Conservation (phyloP, 441 rosid species). For the Croton setiger region DNA sequence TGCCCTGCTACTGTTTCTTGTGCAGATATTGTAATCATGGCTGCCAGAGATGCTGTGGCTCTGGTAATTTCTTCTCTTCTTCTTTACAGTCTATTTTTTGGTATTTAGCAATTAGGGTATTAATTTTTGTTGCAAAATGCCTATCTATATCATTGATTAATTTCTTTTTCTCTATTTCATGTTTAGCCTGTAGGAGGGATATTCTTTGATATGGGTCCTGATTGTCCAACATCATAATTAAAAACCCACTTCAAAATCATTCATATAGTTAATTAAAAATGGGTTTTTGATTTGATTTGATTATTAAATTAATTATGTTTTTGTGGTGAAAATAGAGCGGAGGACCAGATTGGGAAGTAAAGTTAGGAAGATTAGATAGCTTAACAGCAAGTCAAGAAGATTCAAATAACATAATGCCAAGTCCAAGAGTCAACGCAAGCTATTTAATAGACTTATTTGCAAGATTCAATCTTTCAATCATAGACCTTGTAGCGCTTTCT, state of each 20-base stretch:
- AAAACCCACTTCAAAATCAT: not conserved
- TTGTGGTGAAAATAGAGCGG: constrained; percentile 51
- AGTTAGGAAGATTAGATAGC: constrained; percentile 79
- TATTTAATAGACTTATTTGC: constrained; percentile 55
- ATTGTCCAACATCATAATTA: constrained; percentile 3
- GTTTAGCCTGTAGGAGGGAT: not conserved
- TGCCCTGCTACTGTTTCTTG: constrained; percentile 86
- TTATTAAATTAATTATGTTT: not conserved
- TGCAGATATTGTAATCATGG: constrained; percentile 87
- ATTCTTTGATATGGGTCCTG: constrained; percentile 19
- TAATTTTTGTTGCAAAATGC: not conserved
- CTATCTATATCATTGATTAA: too few species aligned
- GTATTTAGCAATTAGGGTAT: not conserved
- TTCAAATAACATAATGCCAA: constrained; percentile 74
- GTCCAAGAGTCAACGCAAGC: constrained; percentile 84
- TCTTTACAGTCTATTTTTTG: not conserved
- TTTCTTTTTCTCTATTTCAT: too few species aligned
- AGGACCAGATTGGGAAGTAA: constrained; percentile 92
- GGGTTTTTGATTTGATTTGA: too few species aligned
- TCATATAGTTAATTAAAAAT: too few species aligned
- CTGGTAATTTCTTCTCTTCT: constrained; percentile 40
- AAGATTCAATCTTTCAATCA: constrained; percentile 57
- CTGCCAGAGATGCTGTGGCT: constrained; percentile 89
- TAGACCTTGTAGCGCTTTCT: constrained; percentile 84
- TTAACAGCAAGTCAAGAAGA: constrained; percentile 78